Percentiles rank a stretch among this genome's conserved stretches.
phyloP scores from a whole-genome alignment of 331 rosid species.

The Quercus tomentella region DNA sequence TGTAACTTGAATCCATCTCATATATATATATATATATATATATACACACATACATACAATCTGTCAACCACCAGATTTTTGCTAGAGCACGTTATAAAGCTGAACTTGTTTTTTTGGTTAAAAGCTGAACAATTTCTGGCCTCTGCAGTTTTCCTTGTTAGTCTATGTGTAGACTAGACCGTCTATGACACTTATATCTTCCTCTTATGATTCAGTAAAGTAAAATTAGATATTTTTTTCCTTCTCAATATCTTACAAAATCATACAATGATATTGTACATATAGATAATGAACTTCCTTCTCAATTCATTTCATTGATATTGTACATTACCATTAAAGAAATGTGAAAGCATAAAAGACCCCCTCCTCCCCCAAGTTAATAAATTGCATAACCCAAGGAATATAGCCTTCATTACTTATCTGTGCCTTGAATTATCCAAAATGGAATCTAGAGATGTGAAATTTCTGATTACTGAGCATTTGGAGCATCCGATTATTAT shows the following conservation, averaged over 20 bases:
- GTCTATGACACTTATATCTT: background rate
- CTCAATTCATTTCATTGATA: background rate
- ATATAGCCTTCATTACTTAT: background rate
- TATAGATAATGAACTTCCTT: background rate
- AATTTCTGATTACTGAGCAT: conserved; percentile 12
- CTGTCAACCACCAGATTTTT: background rate
- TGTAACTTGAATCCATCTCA: too few relatives aligned
- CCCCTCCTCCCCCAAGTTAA: background rate
- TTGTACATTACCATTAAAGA: background rate
- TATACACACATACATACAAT: background rate
- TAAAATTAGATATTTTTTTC: background rate
- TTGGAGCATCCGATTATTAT: conserved; percentile 12
- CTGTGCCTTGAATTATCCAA: background rate
- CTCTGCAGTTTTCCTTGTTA: background rate
- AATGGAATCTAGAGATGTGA: background rate
- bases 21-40: too few relatives aligned
- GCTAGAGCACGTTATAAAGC: background rate
- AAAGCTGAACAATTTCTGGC: background rate
- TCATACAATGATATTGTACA: background rate
- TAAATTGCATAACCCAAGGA: background rate
- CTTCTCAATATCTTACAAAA: background rate
- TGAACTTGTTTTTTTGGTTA: too few relatives aligned
- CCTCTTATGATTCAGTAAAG: background rate
- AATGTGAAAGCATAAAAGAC: too few relatives aligned
- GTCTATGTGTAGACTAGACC: background rate